Conservation (phyloP, 139 green algal genomes). For the Zygnema cylindricum region DNA sequence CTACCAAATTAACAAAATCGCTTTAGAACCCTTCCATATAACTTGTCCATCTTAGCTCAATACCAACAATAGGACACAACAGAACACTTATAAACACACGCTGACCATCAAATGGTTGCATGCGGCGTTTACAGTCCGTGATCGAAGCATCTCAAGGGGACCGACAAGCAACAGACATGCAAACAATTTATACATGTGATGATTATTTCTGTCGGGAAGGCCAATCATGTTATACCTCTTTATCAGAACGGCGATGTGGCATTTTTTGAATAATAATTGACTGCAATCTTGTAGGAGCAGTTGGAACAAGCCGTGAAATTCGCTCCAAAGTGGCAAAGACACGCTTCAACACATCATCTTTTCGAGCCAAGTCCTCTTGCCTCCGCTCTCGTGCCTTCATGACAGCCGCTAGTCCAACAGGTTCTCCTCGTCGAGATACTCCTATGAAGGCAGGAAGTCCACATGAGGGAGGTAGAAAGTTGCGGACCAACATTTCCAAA, state of each 20-base stretch:
- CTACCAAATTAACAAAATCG: no score
- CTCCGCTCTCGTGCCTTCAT: conserved; percentile 19
- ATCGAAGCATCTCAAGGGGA: no score
- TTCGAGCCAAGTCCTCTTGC: conserved; percentile 20
- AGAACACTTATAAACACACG: not conserved
- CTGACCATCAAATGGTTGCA: no score
- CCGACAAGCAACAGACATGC: no score
- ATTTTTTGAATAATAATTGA: conserved; percentile 35
- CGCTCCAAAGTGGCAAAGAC: not conserved
- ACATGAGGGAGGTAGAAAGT: conserved; percentile 47
- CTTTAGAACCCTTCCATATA: no score
- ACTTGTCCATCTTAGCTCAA: no score
- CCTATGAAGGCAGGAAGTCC: conserved; percentile 44
- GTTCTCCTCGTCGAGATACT: not conserved
- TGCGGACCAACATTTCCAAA: conserved; percentile 52
- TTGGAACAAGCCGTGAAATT: conserved; percentile 41
- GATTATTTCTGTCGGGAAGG: no score
- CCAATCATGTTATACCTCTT: conserved; percentile 30
- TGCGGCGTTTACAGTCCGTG: no score
- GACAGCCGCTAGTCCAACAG: conserved; percentile 20
- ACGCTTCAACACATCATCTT: conserved; percentile 20
- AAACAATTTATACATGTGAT: no score
- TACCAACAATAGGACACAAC: no score
- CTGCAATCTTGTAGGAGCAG: conserved; percentile 9
- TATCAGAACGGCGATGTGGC: conserved; percentile 39